A percentile compares a stretch with the other conserved stretches of the same genome.
Evolutionary conservation across 805 yeast genomes (phyloP).

Genomic region (Yamadazyma ubonensis): DNA sequence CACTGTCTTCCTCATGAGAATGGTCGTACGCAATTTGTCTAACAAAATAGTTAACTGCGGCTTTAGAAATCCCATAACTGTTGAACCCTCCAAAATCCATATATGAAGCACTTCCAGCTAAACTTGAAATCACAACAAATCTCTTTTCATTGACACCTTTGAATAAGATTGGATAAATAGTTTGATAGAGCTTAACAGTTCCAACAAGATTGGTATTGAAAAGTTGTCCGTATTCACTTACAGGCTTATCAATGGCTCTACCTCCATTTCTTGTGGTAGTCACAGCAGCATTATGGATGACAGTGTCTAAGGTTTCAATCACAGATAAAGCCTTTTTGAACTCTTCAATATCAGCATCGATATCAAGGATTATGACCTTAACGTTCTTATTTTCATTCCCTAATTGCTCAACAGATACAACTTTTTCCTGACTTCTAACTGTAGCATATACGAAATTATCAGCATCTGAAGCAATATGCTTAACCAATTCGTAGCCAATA

Average conservation of each 20-base stretch:
- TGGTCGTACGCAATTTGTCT: conserved; percentile 20
- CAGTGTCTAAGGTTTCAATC: conserved; percentile 21
- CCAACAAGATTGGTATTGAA: conserved; percentile 11
- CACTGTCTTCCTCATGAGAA: conserved; percentile 19
- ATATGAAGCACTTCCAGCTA: conserved; percentile 15
- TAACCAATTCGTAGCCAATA: conserved; percentile 34
- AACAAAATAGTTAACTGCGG: conserved; percentile 32
- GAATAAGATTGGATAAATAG: conserved; percentile 26
- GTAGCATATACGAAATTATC: conserved; percentile 23
- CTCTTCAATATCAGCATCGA: conserved; percentile 3
- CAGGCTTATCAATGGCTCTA: neutral
- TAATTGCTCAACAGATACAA: conserved; percentile 8
- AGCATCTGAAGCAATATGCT: conserved; percentile 20
- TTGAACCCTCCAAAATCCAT: too few species aligned
- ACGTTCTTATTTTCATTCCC: conserved; percentile 9
- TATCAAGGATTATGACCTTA: conserved; percentile 9
- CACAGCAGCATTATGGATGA: conserved; percentile 12
- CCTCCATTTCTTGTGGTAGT: neutral
- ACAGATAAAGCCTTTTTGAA: conserved; percentile 10
- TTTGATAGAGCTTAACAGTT: conserved; percentile 19
- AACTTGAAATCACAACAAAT: conserved; percentile 25
- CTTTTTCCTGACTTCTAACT: conserved; percentile 23
- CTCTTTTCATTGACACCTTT: conserved; percentile 19
- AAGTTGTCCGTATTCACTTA: conserved; percentile 7
- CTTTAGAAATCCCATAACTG: conserved; percentile 39